Evolutionary conservation across 257 asterid genomes (phyloP), one percentile per base, ranked within the genome.

Genomic region (Penstemon newberryi): DNA sequence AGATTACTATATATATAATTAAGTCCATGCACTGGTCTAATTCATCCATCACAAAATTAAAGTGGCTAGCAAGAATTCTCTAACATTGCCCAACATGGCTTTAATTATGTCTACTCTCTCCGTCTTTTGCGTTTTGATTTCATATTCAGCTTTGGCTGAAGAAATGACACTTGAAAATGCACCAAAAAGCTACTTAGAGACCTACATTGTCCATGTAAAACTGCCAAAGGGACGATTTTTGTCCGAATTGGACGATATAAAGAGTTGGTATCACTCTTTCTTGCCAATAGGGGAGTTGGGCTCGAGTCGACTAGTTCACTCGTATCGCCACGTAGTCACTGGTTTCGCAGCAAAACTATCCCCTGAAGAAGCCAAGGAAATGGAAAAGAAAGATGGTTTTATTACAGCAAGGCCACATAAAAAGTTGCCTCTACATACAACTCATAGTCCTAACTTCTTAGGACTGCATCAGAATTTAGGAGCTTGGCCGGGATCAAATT

Each of bases 391-490:
- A 25, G 79, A 82, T 9, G 84, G 84, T 9, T 83, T 79, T n/a
- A 18, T 75, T 38, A 5, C 67, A 0, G 87, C 87, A 6, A 51
- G 79, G 58, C 81, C 72, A 0, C 72, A 75, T 59, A 75, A 62
- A 36, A 73, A 46, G 5, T n/a, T 75, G 1, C 39, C 79, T 41
- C 50, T 80, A 40, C 85, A 83, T 15, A 83, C 85, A 39, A 83
- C 87, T 53, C 85, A 83, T 50, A 71, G 57, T n/a, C 83, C 85
- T 8, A 70, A 67, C 60, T 83, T 83, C 76, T 70, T 84, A 47
- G 93, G 86, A 7, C 69, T 86, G 49, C 73, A 82, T 9, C 72
- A 78, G 33, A 74, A 78, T 43, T 7, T 56, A 51, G 93, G 93
- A 0, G 40, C 82, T 5, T 86, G 93, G 93, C 59, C 42, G 13